phyloP scores from a whole-genome alignment of 2,329 filamentous ascomycete genomes.

The Diaporthe vaccinii region DNA sequence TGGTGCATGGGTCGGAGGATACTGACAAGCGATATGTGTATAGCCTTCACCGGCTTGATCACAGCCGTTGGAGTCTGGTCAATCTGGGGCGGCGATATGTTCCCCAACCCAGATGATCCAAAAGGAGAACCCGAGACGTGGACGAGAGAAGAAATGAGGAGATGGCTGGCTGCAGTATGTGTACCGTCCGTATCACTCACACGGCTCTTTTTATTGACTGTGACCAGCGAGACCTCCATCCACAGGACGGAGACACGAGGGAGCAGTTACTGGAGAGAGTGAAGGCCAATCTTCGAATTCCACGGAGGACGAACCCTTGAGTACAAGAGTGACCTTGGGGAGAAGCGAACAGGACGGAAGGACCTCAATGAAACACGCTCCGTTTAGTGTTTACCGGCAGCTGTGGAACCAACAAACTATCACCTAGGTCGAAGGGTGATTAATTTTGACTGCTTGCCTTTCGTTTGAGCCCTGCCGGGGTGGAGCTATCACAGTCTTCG shows the following conservation, averaged over 20 bases:
- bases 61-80: slow-evolving; percentile 85
- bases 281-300: slow-evolving; percentile 60
- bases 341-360: not conserved
- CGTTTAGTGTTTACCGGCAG: not conserved
- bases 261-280: slow-evolving; percentile 63
- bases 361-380: not conserved
- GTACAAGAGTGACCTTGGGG: not conserved
- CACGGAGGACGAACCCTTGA: slow-evolving; percentile 42
- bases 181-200: not conserved
- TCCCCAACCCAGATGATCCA: slow-evolving; percentile 82
- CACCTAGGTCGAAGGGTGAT: not conserved
- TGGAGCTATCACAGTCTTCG: not conserved
- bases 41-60: slow-evolving; percentile 85
- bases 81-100: slow-evolving; percentile 89
- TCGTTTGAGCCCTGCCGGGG: too few species aligned
- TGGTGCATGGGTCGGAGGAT: not conserved
- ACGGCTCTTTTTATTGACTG: slow-evolving; percentile 18
- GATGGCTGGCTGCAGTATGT: slow-evolving; percentile 86
- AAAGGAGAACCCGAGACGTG: slow-evolving; percentile 78
- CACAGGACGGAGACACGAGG: slow-evolving; percentile 57
- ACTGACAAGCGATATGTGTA: slow-evolving; percentile 23
- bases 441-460: not conserved
- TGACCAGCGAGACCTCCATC: slow-evolving; percentile 61
- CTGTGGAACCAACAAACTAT: not conserved
- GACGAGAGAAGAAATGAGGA: slow-evolving; percentile 83